phyloP scores from a whole-genome alignment of 108 stramenopile species.

The Nitzschia palea region DNA sequence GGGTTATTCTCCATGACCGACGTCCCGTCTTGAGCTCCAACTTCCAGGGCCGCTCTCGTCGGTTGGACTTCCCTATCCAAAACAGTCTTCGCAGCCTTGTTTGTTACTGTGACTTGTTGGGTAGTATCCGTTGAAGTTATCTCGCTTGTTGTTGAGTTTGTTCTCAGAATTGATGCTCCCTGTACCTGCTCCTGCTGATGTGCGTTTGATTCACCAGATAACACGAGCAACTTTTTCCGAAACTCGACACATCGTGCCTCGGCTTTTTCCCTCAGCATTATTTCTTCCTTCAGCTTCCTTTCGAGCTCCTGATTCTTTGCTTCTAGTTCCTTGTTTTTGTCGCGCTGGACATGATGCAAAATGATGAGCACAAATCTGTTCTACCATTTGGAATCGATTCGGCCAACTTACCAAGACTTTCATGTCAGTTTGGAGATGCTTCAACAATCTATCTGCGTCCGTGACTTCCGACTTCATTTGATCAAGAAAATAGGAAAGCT shows the following conservation, averaged over 20 bases:
- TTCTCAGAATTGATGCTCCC: not conserved
- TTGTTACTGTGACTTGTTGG: not conserved
- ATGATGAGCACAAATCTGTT: not conserved
- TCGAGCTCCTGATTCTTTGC: slow-evolving; percentile 66
- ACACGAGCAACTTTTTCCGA: slow-evolving; percentile 34
- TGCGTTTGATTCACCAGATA: slow-evolving; percentile 8
- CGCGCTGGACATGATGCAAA: slow-evolving; percentile 37
- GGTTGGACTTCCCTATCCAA: too few relatives aligned
- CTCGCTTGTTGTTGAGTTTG: not conserved
- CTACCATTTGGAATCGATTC: not conserved
- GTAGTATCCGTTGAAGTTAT: not conserved
- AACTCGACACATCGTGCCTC: slow-evolving; percentile 48
- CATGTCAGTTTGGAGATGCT: slow-evolving; percentile 59
- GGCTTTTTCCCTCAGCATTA: slow-evolving; percentile 42
- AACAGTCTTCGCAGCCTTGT: too few relatives aligned
- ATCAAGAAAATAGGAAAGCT: slow-evolving; percentile 73
- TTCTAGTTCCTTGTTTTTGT: slow-evolving; percentile 83
- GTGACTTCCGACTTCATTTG: slow-evolving; percentile 75
- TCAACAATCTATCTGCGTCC: slow-evolving; percentile 66
- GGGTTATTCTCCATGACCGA: too few relatives aligned
- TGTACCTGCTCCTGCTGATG: not conserved
- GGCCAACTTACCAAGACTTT: slow-evolving; percentile 58
- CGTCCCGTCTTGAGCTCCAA: too few relatives aligned
- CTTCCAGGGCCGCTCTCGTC: too few relatives aligned
- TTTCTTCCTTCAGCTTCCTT: slow-evolving; percentile 61